Base-by-base conservation (phyloP, 2,329 filamentous ascomycete species). In the Xylaria polymorpha region DNA sequence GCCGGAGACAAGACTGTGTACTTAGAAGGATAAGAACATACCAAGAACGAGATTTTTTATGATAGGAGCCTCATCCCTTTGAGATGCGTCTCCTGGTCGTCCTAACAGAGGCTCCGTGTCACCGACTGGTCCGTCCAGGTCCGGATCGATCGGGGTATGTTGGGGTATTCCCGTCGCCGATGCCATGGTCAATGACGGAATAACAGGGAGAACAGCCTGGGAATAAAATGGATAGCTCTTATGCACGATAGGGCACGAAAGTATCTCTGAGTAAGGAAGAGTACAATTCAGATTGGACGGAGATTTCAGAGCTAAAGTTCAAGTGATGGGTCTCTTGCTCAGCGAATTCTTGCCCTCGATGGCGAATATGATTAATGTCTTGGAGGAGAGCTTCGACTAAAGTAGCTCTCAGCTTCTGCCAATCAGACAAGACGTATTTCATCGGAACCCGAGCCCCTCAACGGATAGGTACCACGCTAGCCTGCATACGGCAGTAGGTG, bases 41-140 rank as follows among this genome's bases (percentile, higher is more conserved):
- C 94, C 94, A 44, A 92, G 87, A 71, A 91, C 83, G 48, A 97
- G 84, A 76, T 97, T 97, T 74, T 85, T 84, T 70, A 88, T 83
- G 62, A 97, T 85, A 29, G 88, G 84, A 68, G 88, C 85, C 18
- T 86, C 86, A 44, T 91, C 86, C 67, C 83, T 82, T 82, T 97
- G 93, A 58, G 88, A 87, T 10, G 88, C 92, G 82, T 94, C 92
- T 56, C 93, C 93, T 51, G 89, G 85, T 59, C 85, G 83, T 62
- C 91, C 92, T 39, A 95, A 84, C 62, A 95, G 83, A 72, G 92
- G 92, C 76, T 93, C 90, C 61, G 90, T 85, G 76, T 93, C 91
- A 50, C 69, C 77, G 63, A 74, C 68, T 71, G 77, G 77, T 64
- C 75, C 79, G 58, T 74, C 73, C 67, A 79, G 77, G 65, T 81